Evolutionary conservation across 177 flowering plant species (phyloP), one percentile per base, ranked within the genome.

Genomic region (Telopea speciosissima): DNA sequence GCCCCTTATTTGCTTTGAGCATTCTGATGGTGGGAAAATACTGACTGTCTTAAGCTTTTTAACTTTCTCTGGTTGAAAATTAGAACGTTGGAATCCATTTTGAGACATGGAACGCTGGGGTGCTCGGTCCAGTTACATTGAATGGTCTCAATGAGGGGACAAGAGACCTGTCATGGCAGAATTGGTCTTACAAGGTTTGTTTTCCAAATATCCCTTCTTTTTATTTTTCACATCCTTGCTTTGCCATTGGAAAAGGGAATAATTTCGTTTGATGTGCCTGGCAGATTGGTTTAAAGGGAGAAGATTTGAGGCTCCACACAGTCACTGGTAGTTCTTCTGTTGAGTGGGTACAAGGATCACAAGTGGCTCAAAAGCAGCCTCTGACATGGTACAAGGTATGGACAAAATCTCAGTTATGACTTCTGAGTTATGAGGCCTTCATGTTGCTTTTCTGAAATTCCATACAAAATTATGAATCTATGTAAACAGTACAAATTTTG

Each of bases 81-180:
- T 85, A 92, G 97, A 92, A 92, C 77, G 82, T 92, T 23, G 97
- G 97, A 54, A 87, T 87, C 24, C 92, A 90, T 77, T 92, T 81
- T 74, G 97, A 92, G 79, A 83, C 81, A 66, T 92, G 94, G 94
- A 92, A 92, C 72, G 86, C 94, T 63, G 97, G 97, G 68, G 85
- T 92, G 78, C 91, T 92, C 70, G 97, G 97, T 24, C 97, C 96
- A 42, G 89, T 92, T 67, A 75, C 85, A 54, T 70, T 92, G 56
- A 79, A 75, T 59, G 97, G 97, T 73, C 90, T 92, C 61, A 85
- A 90, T 72, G 91, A 87, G 60, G 91, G 94, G 11, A 82, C 76
- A 76, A 82, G 92, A 71, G 97, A 89, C 72, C 77, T 92, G 64
- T 68, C 97, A 22, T 90, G 96, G 94, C 94, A 90, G 72, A 90